A percentile compares a stretch with the other conserved stretches of the same genome.
Conservation (phyloP, 1,284 basidiomycete genomes). For the Butyriboletus appendiculatus region DNA sequence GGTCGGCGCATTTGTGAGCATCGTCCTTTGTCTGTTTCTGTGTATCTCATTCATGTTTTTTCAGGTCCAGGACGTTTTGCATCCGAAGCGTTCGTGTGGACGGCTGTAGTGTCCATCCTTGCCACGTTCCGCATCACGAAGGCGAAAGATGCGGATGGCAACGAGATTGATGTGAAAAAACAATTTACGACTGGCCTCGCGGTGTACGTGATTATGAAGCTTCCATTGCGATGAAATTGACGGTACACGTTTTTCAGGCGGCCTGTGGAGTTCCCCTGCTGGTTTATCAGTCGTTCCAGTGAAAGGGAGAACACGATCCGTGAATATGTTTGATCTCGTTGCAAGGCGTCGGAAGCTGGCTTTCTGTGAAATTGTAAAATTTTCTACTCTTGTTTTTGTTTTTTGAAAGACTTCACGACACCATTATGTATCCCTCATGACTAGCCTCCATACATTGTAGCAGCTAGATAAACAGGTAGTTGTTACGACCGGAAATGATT, state of each 20-base stretch:
- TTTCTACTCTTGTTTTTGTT: neutral
- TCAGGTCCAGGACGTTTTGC: conserved; percentile 29
- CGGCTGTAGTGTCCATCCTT: conserved; percentile 36
- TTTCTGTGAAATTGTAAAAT: too few species aligned
- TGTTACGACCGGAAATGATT: neutral
- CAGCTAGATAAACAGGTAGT: conserved; percentile 13
- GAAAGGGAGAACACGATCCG: conserved; percentile 15
- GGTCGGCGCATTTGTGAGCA: conserved; percentile 39
- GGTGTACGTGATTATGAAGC: conserved; percentile 26
- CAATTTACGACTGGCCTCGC: conserved; percentile 36
- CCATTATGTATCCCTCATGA: neutral
- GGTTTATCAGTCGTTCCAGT: conserved; percentile 21
- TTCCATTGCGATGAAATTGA: neutral
- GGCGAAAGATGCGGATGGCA: conserved; percentile 34
- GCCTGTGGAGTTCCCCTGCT: conserved; percentile 27
- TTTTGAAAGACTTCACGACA: neutral
- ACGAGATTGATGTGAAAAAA: conserved; percentile 34
- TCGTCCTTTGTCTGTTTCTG: neutral
- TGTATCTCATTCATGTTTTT: conserved; percentile 9
- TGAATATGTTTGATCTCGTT: neutral
- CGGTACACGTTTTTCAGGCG: conserved; percentile 9
- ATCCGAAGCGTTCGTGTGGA: conserved; percentile 26
- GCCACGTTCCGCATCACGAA: conserved; percentile 41
- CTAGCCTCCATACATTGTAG: conserved; percentile 3
- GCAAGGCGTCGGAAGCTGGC: too few species aligned